Evolutionary conservation across 148 eudicot species (phyloP), one percentile per base, ranked within the genome.

Genomic region (Camellia lanceoleosa): DNA sequence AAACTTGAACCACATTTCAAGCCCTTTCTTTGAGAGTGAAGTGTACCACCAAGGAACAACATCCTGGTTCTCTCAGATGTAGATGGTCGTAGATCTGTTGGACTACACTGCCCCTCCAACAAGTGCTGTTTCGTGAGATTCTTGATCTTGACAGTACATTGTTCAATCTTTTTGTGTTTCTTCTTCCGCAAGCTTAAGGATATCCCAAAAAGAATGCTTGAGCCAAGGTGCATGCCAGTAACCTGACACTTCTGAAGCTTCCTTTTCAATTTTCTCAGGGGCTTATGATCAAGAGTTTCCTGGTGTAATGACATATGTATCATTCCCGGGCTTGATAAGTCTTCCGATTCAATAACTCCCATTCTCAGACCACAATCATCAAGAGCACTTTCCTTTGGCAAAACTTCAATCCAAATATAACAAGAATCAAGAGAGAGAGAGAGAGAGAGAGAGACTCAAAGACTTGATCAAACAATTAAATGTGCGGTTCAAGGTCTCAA

Each of bases 191-290:
- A 59, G 78, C 78, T 69, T 15, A 89, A 80, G 54, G 89, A 86
- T 62, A 81, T 84, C 62, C 85, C 83, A 73, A 86, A 82, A 68
- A 91, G 82, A 71, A 91, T 86, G 81, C 80, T 90, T 55, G 90
- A 85, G 82, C 98, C 86, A 78, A 93, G 85, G 68, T 85, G 87
- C 79, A 81, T 73, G 6, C 80, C 84, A 49, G 74, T 79, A 69
- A 81, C 19, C 46, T 78, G 86, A 72, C 54, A 66, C 78, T 83
- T 87, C 38, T 82, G 66, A 46, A 77, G 79, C 79, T 80, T 87
- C 73, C 81, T 90, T 66, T 74, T 87, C 60, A 78, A 71, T 78
- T 77, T 87, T 72, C 18, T 84, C n/a, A 54, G 80, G 19, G 63
- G 30, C 55, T 69, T 73, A 20, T 2, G 42, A 41, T 58, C 81